phyloP scores from a whole-genome alignment of 805 yeast species.

The Ogataea henricii region DNA sequence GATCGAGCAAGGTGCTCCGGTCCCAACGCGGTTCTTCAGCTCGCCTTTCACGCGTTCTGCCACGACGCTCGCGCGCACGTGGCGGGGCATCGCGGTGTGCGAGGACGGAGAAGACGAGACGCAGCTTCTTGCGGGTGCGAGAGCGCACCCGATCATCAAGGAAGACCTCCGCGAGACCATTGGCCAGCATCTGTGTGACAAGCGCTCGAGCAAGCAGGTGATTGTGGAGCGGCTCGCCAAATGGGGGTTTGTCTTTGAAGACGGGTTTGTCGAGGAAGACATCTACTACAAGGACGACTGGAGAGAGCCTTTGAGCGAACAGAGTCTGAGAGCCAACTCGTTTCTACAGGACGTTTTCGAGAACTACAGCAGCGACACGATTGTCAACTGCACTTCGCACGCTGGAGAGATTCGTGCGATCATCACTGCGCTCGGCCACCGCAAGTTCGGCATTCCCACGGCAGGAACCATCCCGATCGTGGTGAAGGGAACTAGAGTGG shows the following conservation, averaged over 20 bases:
- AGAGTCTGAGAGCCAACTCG: slow-evolving; percentile 48
- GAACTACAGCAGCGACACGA: slow-evolving; percentile 31
- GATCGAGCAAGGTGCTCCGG: slow-evolving; percentile 48
- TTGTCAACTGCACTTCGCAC: slow-evolving; percentile 57
- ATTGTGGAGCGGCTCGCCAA: slow-evolving; percentile 42
- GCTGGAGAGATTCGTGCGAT: slow-evolving; percentile 60
- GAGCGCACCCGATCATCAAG: slow-evolving; percentile 32
- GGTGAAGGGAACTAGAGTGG: slow-evolving; percentile 43
- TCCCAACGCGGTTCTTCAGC: slow-evolving; percentile 57
- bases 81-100: slow-evolving; percentile 42
- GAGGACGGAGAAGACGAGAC: slow-evolving; percentile 27
- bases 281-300: slow-evolving; percentile 43
- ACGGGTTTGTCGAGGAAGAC: slow-evolving; percentile 52
- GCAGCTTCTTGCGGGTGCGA: slow-evolving; percentile 12
- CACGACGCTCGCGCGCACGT: slow-evolving; percentile 56
- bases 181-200: slow-evolving; percentile 63
- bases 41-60: slow-evolving; percentile 68
- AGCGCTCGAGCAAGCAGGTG: slow-evolving; percentile 44
- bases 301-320: slow-evolving; percentile 53
- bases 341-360: slow-evolving; percentile 47
- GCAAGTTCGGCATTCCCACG: slow-evolving; percentile 59
- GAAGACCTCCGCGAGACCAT: slow-evolving; percentile 63
- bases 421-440: slow-evolving; percentile 53
- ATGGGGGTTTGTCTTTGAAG: slow-evolving; percentile 46
- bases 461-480: slow-evolving; percentile 68